These are phyloP conservation scores for Arthroderma uncinatum DNA, from an alignment of 2,329 filamentous ascomycete genomes.

Conservation along the genomic window DNA sequence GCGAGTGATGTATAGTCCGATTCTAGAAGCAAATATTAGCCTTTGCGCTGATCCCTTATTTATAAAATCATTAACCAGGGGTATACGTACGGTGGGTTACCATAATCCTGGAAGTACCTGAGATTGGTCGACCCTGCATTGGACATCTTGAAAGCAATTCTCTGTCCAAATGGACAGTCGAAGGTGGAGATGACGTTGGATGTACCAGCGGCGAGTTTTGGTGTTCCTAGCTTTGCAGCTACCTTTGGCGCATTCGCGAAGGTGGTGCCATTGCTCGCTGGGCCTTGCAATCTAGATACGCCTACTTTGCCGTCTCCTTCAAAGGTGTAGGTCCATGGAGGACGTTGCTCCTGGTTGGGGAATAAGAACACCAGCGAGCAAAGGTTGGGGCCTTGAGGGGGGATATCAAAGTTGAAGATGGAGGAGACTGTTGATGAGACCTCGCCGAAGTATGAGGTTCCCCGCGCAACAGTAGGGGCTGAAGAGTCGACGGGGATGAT, in stretches of 20 bases:
- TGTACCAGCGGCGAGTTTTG: conserved; percentile 43
- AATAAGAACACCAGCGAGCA: conserved; percentile 58
- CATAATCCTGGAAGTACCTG: conserved; percentile 55
- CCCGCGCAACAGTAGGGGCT: conserved; percentile 41
- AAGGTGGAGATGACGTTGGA: conserved; percentile 45
- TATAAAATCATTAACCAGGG: background rate
- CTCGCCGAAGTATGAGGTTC: conserved; percentile 46
- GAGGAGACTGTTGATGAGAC: conserved; percentile 44
- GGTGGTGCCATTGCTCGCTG: conserved; percentile 42
- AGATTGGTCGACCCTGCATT: conserved; percentile 42
- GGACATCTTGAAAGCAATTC: conserved; percentile 44
- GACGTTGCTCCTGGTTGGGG: conserved; percentile 45
- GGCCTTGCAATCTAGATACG: conserved; percentile 40
- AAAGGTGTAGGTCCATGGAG: conserved; percentile 49
- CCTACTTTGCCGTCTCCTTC: conserved; percentile 44
- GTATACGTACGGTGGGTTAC: conserved; percentile 37
- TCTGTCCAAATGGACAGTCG: conserved; percentile 44
- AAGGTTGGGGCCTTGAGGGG: conserved; percentile 35
- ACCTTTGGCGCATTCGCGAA: conserved; percentile 43
- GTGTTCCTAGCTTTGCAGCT: conserved; percentile 34
- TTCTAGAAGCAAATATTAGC: conserved; percentile 17
- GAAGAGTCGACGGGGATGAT: conserved; percentile 50
- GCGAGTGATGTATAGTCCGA: conserved; percentile 35
- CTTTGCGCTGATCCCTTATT: background rate
- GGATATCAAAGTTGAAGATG: conserved; percentile 60